phyloP scores from a whole-genome alignment of 2,329 filamentous ascomycete genomes.

The Exophiala sideris region DNA sequence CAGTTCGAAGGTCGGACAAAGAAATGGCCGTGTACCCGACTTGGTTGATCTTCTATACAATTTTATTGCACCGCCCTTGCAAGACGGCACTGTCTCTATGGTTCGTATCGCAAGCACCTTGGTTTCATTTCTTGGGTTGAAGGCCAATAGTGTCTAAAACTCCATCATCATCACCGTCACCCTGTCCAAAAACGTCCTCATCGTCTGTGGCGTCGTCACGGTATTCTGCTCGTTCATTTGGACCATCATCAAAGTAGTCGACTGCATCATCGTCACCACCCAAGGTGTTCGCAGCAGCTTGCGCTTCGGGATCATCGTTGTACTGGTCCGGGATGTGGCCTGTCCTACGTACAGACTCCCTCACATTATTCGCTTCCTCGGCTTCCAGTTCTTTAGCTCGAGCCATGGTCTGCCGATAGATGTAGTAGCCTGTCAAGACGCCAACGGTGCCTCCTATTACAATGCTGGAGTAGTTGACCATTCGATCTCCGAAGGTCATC shows the following conservation, averaged over 20 bases:
- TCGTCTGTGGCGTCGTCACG: conserved; percentile 54
- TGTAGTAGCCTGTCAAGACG: conserved; percentile 72
- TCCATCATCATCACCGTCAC: conserved; percentile 30
- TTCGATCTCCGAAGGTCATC: conserved; percentile 75
- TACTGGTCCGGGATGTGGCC: conserved; percentile 26
- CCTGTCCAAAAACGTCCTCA: conserved; percentile 43
- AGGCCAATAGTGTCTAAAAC: conserved; percentile 38
- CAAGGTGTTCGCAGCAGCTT: conserved; percentile 39
- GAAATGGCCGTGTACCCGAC: too few relatives aligned
- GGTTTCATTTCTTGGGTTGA: conserved; percentile 31
- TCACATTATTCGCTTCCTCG: conserved; percentile 42
- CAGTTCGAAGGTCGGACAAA: too few relatives aligned
- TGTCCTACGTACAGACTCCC: conserved; percentile 34
- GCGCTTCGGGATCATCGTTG: conserved; percentile 38
- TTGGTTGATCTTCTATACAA: background rate
- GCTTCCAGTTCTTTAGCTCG: conserved; percentile 49
- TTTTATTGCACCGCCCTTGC: background rate
- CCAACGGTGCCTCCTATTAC: conserved; percentile 68
- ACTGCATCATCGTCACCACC: conserved; percentile 42
- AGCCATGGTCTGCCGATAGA: conserved; percentile 65
- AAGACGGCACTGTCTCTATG: background rate
- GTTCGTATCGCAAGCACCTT: background rate
- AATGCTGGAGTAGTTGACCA: conserved; percentile 81
- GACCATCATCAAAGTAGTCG: conserved; percentile 42
- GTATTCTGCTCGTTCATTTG: conserved; percentile 37